phyloP scores from a whole-genome alignment of 148 eudicot genomes.

The Beta vulgaris region DNA sequence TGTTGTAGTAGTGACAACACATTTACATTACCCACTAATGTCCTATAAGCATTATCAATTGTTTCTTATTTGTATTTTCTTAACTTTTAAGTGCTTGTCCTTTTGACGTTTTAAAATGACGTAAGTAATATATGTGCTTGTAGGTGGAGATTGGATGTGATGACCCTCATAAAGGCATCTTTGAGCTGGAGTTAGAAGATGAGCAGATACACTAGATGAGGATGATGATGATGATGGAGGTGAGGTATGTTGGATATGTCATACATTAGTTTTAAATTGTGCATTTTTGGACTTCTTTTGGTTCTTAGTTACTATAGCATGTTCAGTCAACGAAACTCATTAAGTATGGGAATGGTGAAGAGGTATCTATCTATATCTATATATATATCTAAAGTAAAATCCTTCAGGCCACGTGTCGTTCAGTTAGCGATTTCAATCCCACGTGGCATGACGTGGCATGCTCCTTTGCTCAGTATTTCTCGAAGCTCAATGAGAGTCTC shows the following conservation, averaged over 20 bases:
- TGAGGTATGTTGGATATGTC: constrained; percentile 53
- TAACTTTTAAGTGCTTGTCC: background rate
- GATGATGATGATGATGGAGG: constrained; percentile 44
- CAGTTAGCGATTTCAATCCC: too few relatives aligned
- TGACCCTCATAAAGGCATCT: constrained; percentile 75
- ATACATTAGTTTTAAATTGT: background rate
- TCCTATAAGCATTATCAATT: background rate
- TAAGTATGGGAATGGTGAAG: too few relatives aligned
- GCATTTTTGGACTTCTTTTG: background rate
- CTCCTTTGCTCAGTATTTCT: too few relatives aligned
- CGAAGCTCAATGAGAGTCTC: too few relatives aligned
- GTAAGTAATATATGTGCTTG: constrained; percentile 25
- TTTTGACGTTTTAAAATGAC: background rate
- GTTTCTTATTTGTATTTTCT: background rate
- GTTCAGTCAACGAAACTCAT: too few relatives aligned
- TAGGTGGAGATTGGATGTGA: constrained; percentile 85
- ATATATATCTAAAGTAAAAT: too few relatives aligned
- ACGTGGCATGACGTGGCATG: too few relatives aligned
- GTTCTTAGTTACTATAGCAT: background rate
- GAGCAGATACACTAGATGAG: constrained; percentile 44
- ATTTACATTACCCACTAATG: background rate
- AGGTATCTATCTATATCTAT: too few relatives aligned
- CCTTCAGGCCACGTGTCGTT: too few relatives aligned
- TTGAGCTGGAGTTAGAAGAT: constrained; percentile 90
- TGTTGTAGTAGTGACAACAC: background rate